Percentiles rank a stretch among this genome's conserved stretches.
Evolutionary conservation across 2,329 filamentous ascomycete genomes (phyloP).

Genomic region (Phialophora chinensis): DNA sequence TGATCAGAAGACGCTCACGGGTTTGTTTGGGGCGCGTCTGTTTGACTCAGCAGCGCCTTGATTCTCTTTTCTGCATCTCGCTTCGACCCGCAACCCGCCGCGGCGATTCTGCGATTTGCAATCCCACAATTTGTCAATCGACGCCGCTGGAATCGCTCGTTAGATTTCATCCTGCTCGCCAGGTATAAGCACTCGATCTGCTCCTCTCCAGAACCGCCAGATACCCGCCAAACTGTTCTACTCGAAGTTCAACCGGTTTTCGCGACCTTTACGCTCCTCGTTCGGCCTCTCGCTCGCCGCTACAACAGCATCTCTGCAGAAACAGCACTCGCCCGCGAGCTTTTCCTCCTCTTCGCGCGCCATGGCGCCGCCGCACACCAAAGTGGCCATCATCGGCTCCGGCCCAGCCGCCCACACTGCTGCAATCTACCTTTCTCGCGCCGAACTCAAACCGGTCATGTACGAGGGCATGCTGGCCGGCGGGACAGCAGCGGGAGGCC

Average conservation of each 20-base stretch:
- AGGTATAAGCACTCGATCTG: neutral
- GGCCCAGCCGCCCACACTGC: constrained; percentile 97
- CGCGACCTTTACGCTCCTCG: constrained; percentile 70
- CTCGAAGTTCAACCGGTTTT: constrained; percentile 69
- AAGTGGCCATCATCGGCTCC: constrained; percentile 72
- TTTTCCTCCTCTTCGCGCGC: constrained; percentile 64
- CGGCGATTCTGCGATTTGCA: constrained; percentile 17
- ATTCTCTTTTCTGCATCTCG: constrained; percentile 5
- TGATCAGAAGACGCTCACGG: constrained; percentile 10
- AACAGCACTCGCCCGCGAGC: constrained; percentile 50
- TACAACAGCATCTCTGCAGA: constrained; percentile 68
- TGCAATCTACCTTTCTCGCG: constrained; percentile 92
- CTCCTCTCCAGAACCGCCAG: neutral
- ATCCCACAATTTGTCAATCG: constrained; percentile 21
- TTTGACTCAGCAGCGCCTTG: neutral
- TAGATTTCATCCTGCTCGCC: constrained; percentile 3
- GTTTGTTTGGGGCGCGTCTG: too few species aligned
- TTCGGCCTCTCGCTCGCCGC: constrained; percentile 74
- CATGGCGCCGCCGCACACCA: constrained; percentile 64
- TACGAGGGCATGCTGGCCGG: constrained; percentile 99
- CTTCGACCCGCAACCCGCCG: constrained; percentile 11
- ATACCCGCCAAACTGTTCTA: constrained; percentile 87
- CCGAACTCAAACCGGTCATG: constrained; percentile 90
- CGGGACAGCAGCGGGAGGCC: constrained; percentile 92
- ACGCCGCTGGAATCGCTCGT: constrained; percentile 22